These are phyloP conservation scores for Davidsoniella australis DNA, from an alignment of 2,329 filamentous ascomycete genomes.

Conservation along the genomic window DNA sequence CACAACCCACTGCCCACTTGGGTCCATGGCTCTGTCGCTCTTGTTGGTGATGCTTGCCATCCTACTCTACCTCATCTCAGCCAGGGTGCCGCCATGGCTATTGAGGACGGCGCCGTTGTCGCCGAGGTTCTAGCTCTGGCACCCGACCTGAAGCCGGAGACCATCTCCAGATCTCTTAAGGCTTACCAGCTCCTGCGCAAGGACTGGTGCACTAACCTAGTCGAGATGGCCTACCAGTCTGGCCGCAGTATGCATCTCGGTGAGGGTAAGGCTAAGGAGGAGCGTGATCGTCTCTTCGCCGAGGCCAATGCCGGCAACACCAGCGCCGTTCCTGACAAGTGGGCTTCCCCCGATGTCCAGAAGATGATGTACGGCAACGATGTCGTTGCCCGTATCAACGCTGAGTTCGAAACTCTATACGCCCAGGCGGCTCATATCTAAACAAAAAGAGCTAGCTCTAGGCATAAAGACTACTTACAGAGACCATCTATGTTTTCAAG, in stretches of 20 bases:
- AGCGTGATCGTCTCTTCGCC: constrained; percentile 39
- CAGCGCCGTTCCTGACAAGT: constrained; percentile 45
- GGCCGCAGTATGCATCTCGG: constrained; percentile 40
- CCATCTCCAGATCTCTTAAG: constrained; percentile 31
- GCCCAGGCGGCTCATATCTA: constrained; percentile 12
- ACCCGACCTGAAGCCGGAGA: constrained; percentile 20
- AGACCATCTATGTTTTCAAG: not conserved
- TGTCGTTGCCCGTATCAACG: constrained; percentile 35
- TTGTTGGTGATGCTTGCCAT: constrained; percentile 50
- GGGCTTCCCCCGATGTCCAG: constrained; percentile 54
- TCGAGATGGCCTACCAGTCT: constrained; percentile 34
- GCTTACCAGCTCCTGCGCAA: constrained; percentile 41
- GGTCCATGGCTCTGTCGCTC: constrained; percentile 37
- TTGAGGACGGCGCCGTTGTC: constrained; percentile 47
- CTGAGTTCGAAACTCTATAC: constrained; percentile 32
- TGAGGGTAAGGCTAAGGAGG: constrained; percentile 39
- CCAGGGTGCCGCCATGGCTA: constrained; percentile 51
- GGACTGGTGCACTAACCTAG: constrained; percentile 33
- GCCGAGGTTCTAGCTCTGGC: constrained; percentile 32
- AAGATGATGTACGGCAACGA: constrained; percentile 48
- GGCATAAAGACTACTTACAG: not conserved
- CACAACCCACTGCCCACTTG: constrained; percentile 40
- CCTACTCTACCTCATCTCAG: constrained; percentile 50
- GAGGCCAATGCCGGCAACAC: constrained; percentile 30
- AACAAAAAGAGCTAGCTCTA: not conserved